These are phyloP conservation scores for Psilocybe mexicana DNA, from an alignment of 1,284 basidiomycete species.

Conservation along the genomic window DNA sequence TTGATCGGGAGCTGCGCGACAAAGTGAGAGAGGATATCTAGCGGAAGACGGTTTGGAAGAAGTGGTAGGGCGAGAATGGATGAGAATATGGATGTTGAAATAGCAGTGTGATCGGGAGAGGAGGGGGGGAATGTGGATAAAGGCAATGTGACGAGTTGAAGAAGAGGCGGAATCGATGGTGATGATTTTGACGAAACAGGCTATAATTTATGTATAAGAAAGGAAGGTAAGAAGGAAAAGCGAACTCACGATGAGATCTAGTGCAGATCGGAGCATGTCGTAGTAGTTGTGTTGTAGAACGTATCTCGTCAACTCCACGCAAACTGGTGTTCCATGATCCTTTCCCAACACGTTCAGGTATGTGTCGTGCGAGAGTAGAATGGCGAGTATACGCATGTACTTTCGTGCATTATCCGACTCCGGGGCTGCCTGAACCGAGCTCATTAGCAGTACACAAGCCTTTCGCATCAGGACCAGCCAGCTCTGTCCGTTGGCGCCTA, in stretches of 20 bases:
- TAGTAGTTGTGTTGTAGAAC: conserved; percentile 46
- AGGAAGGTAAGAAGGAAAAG: background rate
- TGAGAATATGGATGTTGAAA: conserved; percentile 30
- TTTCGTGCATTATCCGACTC: conserved; percentile 43
- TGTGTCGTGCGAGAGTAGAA: conserved; percentile 33
- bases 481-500: conserved; percentile 39
- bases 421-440: conserved; percentile 47
- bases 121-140: conserved; percentile 33
- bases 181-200: conserved; percentile 41
- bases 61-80: conserved; percentile 62
- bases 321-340: conserved; percentile 28
- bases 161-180: conserved; percentile 43
- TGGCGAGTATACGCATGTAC: conserved; percentile 44
- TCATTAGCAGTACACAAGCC: conserved; percentile 48
- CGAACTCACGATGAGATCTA: conserved; percentile 35
- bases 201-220: conserved; percentile 29
- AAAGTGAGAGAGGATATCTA: conserved; percentile 46
- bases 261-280: conserved; percentile 32
- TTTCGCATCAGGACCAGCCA: conserved; percentile 62
- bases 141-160: conserved; percentile 42
- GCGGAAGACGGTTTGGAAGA: conserved; percentile 67
- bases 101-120: conserved; percentile 10
- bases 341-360: conserved; percentile 25
- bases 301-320: conserved; percentile 37
- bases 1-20: conserved; percentile 39